Base-by-base conservation (phyloP, 2,329 filamentous ascomycete genomes). In the Calonectria hawksworthii region DNA sequence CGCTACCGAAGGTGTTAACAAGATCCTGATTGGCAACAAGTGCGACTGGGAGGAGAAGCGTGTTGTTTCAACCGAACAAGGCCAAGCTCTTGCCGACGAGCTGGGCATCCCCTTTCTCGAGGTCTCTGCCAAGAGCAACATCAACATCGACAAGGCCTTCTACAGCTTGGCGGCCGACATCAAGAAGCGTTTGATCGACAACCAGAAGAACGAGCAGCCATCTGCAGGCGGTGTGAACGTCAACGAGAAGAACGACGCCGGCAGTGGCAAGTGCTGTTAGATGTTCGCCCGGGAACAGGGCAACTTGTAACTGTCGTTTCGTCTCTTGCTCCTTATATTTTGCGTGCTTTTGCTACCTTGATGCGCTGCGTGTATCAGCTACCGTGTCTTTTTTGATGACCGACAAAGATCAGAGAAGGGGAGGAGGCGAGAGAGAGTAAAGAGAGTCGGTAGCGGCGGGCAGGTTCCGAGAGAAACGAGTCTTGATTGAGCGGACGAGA, bases 21-120 rank as follows among this genome's bases (percentile, higher is more conserved):
- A 99, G 91, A 99, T 99, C 84, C 92, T 99, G 79, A 98, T 99
- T 80, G 97, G 97, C 85, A 99, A 99, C 92, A 99, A 99, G 89
- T 99, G 97, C 88, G 97, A 99, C 87, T 99, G 97, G 97, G 97
- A 99, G 87, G 97, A 99, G 88, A 99, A 99, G 91, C 94, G 97
- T 80, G 96, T 95, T 70, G 94, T 99, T 52, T 96, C 95, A 65
- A 98, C 94, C 74, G 96, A 98, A 86, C 94, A 96, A 83, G 97
- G 97, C 81, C 96, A 99, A 86, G 93, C 94, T 79, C 92, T 99
- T 72, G 97, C 97, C 74, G 94, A 98, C 87, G 97, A 99, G 87
- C 93, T 99, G 75, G 96, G 96, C 83, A 98, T 99, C 79, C 96
- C 97, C 26, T 99, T 99, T 90, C 94, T 99, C 85, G 97, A 99